phyloP scores from a whole-genome alignment of 495 filamentous ascomycete genomes.

The Bombardia bombarda region DNA sequence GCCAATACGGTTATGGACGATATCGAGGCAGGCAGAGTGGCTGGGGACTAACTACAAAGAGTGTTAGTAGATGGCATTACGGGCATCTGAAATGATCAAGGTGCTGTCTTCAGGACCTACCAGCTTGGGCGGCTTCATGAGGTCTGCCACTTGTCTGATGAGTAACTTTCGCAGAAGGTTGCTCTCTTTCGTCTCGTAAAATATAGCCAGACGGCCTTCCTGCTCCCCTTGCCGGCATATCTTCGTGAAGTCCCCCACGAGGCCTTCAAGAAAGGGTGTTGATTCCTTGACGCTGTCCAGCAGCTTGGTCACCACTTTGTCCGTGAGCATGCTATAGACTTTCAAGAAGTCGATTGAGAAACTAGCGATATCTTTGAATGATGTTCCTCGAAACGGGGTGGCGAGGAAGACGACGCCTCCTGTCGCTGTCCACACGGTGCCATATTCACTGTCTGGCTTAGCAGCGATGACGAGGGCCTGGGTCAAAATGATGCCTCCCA shows the following conservation, averaged over 20 bases:
- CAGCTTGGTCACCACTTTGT: constrained; percentile 5
- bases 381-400: constrained; percentile 24
- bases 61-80: constrained; percentile 16
- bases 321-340: constrained; percentile 4
- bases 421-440: constrained; percentile 8
- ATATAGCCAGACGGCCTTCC: neutral
- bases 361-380: constrained; percentile 13
- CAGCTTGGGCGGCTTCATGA: constrained; percentile 9
- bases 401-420: constrained; percentile 24
- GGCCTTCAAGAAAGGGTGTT: constrained; percentile 6
- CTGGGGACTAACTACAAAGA: constrained; percentile 5
- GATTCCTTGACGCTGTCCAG: constrained; percentile 10
- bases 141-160: constrained; percentile 4
- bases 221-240: constrained; percentile 1
- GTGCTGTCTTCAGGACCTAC: neutral
- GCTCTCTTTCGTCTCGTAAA: constrained; percentile 6
- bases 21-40: constrained; percentile 12
- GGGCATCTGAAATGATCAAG: constrained; percentile 7
- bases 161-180: constrained; percentile 9
- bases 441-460: constrained; percentile 12
- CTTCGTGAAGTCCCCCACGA: constrained; percentile 11
- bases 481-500: constrained; percentile 25
- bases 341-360: constrained; percentile 8
- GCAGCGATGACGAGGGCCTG: constrained; percentile 21
- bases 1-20: constrained; percentile 11